A percentile compares a stretch with the other conserved stretches of the same genome.
phyloP scores from a whole-genome alignment of 164 flowering plant genomes.

The Liriodendron chinense region DNA sequence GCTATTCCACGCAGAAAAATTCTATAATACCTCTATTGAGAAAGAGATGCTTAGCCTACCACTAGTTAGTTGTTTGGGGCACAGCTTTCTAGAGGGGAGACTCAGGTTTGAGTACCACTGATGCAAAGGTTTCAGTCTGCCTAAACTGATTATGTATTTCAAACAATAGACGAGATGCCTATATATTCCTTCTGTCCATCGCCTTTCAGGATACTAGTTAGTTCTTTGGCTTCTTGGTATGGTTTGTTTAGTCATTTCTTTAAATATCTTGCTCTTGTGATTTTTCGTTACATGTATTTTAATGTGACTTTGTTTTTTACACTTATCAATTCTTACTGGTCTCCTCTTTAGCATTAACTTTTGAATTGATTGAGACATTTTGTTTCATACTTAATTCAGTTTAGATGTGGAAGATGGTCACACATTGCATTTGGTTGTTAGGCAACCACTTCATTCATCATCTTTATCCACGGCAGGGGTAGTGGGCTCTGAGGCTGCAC shows the following conservation, averaged over 20 bases:
- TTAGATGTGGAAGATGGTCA: constrained; percentile 99
- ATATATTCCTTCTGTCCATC: neutral
- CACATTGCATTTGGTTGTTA: constrained; percentile 89
- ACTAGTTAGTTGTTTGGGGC: neutral
- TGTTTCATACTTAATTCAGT: constrained; percentile 30
- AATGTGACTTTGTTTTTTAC: neutral
- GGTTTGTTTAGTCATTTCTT: neutral
- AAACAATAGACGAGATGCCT: no score
- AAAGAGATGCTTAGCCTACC: neutral
- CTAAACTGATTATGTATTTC: no score
- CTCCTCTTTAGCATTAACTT: neutral
- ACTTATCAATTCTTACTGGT: neutral
- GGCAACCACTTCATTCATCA: constrained; percentile 65
- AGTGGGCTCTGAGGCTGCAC: constrained; percentile 23
- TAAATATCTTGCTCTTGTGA: neutral
- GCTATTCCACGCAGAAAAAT: neutral
- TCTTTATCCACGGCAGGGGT: constrained; percentile 20
- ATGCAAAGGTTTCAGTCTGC: no score
- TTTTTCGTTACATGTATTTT: neutral
- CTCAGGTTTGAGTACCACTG: no score
- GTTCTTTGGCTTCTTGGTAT: neutral
- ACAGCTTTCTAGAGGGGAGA: neutral
- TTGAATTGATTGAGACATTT: constrained; percentile 4
- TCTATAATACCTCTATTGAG: neutral
- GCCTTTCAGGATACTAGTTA: constrained; percentile 1